phyloP scores from a whole-genome alignment of 2,329 filamentous ascomycete species.

The Cytospora mali region DNA sequence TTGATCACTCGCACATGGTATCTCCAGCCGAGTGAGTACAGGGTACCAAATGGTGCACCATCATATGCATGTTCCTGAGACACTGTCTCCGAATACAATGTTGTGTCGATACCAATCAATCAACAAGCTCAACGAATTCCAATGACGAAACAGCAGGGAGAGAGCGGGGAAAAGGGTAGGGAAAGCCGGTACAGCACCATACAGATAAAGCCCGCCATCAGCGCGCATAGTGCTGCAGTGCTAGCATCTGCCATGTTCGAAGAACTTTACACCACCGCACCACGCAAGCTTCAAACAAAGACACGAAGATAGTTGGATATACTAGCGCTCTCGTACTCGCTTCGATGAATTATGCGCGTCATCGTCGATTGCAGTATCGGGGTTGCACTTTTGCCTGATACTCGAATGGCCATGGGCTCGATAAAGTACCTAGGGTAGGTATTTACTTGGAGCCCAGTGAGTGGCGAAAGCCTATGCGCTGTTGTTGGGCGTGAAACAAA shows the following conservation, averaged over 20 bases:
- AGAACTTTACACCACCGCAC: slow-evolving; percentile 36
- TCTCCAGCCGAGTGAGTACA: slow-evolving; percentile 18
- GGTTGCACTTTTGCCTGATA: slow-evolving; percentile 31
- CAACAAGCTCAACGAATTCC: not conserved
- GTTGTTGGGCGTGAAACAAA: no score
- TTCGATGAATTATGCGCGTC: slow-evolving; percentile 35
- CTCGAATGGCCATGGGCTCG: slow-evolving; percentile 39
- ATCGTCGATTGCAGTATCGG: not conserved
- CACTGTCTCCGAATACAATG: slow-evolving; percentile 7
- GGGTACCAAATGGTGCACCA: not conserved
- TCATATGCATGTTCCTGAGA: slow-evolving; percentile 12
- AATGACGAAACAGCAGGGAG: not conserved
- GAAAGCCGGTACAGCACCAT: slow-evolving; percentile 30
- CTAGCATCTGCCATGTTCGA: slow-evolving; percentile 39
- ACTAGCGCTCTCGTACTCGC: slow-evolving; percentile 38
- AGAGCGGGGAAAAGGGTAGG: not conserved
- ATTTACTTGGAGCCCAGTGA: slow-evolving; percentile 46
- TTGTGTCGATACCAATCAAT: slow-evolving; percentile 2
- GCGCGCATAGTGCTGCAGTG: slow-evolving; percentile 35
- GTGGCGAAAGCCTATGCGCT: slow-evolving; percentile 41
- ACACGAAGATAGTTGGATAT: slow-evolving; percentile 37
- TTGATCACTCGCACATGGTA: slow-evolving; percentile 11
- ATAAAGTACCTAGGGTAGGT: no score
- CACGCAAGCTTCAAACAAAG: slow-evolving; percentile 32
- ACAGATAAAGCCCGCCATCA: slow-evolving; percentile 39